Evolutionary conservation across 2,329 filamentous ascomycete genomes (phyloP).

Genomic region (Chrysosporium queenslandicum): DNA sequence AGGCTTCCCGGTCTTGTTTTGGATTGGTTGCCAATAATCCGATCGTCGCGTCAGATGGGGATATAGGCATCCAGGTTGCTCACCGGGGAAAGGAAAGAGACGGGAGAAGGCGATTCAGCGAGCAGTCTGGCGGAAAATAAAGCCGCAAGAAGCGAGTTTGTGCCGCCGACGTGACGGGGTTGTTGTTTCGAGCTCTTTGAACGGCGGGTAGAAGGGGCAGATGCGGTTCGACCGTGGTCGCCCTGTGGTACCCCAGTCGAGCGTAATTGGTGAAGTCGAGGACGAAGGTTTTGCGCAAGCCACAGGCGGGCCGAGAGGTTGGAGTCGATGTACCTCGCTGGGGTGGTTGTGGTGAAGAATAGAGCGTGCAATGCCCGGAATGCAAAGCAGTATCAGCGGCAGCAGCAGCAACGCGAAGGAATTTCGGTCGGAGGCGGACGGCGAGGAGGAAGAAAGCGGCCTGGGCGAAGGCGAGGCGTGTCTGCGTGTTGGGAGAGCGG

Average conservation of each 20-base stretch:
- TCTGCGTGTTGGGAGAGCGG: too few species aligned
- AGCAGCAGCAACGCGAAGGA: neutral
- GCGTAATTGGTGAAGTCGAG: neutral
- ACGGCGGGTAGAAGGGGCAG: neutral
- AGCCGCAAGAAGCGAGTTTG: neutral
- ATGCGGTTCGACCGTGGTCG: neutral
- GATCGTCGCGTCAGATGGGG: conserved; percentile 4
- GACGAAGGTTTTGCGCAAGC: conserved; percentile 3
- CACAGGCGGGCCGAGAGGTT: neutral
- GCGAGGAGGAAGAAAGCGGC: neutral
- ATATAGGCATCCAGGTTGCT: neutral
- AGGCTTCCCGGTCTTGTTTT: conserved; percentile 20
- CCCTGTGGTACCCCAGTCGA: neutral
- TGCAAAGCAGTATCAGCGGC: neutral
- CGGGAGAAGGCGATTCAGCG: neutral
- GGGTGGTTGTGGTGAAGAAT: too few species aligned
- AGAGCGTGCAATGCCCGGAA: neutral
- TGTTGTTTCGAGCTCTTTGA: neutral
- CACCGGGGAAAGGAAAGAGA: neutral
- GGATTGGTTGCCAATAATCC: conserved; percentile 3
- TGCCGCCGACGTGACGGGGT: neutral
- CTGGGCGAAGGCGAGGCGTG: neutral
- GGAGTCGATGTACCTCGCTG: too few species aligned
- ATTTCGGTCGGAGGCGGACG: neutral
- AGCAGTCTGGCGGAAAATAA: too few species aligned